A percentile compares a stretch with the other conserved stretches of the same genome.
Evolutionary conservation across 306 rosid species (phyloP).

Genomic region (Acacia melanoxylon): DNA sequence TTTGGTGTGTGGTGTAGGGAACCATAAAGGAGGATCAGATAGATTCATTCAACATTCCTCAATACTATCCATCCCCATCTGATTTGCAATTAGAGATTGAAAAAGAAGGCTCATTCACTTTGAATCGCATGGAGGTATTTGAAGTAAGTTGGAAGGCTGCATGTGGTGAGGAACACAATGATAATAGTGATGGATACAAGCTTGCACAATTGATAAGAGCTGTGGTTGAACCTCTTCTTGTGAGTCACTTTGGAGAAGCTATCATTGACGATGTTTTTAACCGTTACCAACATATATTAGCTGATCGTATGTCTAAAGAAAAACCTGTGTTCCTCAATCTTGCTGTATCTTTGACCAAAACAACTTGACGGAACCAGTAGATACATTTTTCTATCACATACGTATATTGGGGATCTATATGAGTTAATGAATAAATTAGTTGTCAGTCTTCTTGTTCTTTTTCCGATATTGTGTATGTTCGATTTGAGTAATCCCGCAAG

Average conservation of each 20-base stretch:
- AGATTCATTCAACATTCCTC: neutral
- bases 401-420: neutral
- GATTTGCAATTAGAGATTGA: neutral
- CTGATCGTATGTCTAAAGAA: constrained; percentile 43
- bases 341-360: constrained; percentile 31
- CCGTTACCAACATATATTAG: constrained; percentile 31
- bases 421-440: neutral
- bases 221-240: constrained; percentile 26
- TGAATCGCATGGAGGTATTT: neutral
- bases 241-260: constrained; percentile 45
- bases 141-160: neutral
- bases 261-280: constrained; percentile 45
- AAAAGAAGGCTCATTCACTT: neutral
- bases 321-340: constrained; percentile 35
- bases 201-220: neutral
- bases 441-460: neutral
- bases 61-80: neutral
- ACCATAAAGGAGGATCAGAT: neutral
- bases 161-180: neutral
- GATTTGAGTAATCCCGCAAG: neutral
- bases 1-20: neutral
- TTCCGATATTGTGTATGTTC: too few relatives aligned
- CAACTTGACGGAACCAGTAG: neutral
- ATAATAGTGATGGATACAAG: neutral
- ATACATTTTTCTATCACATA: neutral